Percentiles rank a stretch among this genome's conserved stretches.
phyloP scores from a whole-genome alignment of 306 rosid genomes.

The Corylus heterophylla region DNA sequence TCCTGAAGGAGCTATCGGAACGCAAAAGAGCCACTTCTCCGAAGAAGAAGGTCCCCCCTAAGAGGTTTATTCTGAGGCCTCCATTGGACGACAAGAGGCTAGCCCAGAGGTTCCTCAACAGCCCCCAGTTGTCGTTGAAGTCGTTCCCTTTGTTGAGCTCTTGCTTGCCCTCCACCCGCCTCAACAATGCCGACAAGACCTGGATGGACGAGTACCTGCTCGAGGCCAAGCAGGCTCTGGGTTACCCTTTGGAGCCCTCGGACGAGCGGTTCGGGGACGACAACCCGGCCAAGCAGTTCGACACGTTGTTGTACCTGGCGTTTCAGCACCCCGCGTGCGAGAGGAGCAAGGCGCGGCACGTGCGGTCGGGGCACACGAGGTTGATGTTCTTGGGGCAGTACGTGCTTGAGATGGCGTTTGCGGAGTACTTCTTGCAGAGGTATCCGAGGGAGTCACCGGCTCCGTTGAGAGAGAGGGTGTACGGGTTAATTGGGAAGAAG shows the following conservation, averaged over 20 bases:
- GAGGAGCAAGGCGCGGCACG: slow-evolving; percentile 73
- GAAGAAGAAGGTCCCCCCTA: slow-evolving; percentile 66
- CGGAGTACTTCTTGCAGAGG: slow-evolving; percentile 83
- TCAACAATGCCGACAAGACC: slow-evolving; percentile 72
- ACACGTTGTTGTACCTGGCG: slow-evolving; percentile 82
- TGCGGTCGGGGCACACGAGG: slow-evolving; percentile 82
- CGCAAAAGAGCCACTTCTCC: slow-evolving; percentile 75
- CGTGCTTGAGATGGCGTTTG: slow-evolving; percentile 75
- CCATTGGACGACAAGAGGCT: slow-evolving; percentile 82
- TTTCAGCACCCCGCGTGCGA: slow-evolving; percentile 93
- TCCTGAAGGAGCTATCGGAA: slow-evolving; percentile 87
- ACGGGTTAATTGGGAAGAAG: slow-evolving; percentile 78
- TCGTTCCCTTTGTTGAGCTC: slow-evolving; percentile 86
- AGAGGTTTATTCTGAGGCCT: slow-evolving; percentile 67
- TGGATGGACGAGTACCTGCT: slow-evolving; percentile 95
- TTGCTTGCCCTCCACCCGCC: slow-evolving; percentile 77
- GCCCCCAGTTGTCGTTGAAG: slow-evolving; percentile 84
- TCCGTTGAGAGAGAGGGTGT: slow-evolving; percentile 98
- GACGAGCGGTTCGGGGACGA: slow-evolving; percentile 62
- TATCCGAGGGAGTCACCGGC: slow-evolving; percentile 97
- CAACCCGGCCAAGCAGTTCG: slow-evolving; percentile 87
- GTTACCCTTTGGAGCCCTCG: slow-evolving; percentile 84
- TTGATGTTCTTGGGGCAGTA: slow-evolving; percentile 80
- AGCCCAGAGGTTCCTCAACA: slow-evolving; percentile 76
- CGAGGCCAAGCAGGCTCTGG: slow-evolving; percentile 92